Conservation (phyloP, 768 basidiomycete genomes). For the Suillus subalutaceus region DNA sequence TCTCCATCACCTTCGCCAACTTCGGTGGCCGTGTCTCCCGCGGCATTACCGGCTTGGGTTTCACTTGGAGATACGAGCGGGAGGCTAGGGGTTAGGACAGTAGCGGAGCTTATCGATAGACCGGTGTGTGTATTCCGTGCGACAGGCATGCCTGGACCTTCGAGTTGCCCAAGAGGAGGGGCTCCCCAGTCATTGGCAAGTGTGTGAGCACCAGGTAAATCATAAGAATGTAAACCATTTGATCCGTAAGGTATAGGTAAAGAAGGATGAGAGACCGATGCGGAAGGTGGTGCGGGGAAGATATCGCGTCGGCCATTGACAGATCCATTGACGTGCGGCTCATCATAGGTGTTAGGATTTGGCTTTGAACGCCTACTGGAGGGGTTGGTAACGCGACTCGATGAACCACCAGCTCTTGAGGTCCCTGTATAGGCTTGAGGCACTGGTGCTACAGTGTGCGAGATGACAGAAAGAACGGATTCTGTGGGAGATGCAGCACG, state of each 20-base stretch:
- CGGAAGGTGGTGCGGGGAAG: slow-evolving; percentile 52
- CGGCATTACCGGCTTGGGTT: slow-evolving; percentile 39
- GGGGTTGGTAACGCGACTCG: slow-evolving; percentile 34
- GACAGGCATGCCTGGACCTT: slow-evolving; percentile 81
- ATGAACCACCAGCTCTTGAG: slow-evolving; percentile 32
- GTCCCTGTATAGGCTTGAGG: slow-evolving; percentile 29
- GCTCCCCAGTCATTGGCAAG: slow-evolving; percentile 51
- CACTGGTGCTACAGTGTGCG: slow-evolving; percentile 52
- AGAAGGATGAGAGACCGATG: slow-evolving; percentile 55
- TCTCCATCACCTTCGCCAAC: slow-evolving; percentile 57
- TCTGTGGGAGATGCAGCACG: slow-evolving; percentile 73
- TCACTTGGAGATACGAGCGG: slow-evolving; percentile 32
- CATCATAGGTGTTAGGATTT: slow-evolving; percentile 43
- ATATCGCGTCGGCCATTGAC: slow-evolving; percentile 40
- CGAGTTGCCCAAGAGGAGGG: slow-evolving; percentile 58
- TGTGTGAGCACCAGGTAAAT: slow-evolving; percentile 37
- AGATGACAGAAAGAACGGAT: slow-evolving; percentile 72
- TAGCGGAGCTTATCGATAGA: slow-evolving; percentile 28
- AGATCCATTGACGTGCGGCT: slow-evolving; percentile 43
- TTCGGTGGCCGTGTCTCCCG: slow-evolving; percentile 42
- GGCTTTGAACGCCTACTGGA: slow-evolving; percentile 47
- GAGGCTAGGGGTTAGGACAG: slow-evolving; percentile 27
- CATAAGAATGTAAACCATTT: slow-evolving; percentile 44
- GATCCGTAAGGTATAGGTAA: slow-evolving; percentile 46
- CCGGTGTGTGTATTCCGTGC: slow-evolving; percentile 41